Conservation (phyloP, 371 early-diverging fungal genomes). For the Mortierella sp. region DNA sequence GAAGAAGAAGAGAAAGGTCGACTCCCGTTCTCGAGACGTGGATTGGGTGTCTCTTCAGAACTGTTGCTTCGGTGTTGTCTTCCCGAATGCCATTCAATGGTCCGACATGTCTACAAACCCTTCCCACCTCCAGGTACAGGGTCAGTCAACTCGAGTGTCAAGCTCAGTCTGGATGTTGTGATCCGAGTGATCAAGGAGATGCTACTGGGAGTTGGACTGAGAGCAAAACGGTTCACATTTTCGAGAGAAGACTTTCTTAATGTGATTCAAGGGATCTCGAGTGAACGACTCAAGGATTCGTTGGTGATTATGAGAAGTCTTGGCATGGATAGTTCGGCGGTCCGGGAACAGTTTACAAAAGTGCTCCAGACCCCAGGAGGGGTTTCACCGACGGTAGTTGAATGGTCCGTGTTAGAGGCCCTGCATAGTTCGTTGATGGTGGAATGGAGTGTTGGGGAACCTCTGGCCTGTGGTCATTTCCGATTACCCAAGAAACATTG, state of each 20-base stretch:
- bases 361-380: conserved; percentile 29
- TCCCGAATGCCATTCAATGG: conserved; percentile 40
- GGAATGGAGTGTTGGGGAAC: conserved; percentile 1
- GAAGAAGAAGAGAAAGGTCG: not conserved
- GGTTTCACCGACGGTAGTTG: conserved; percentile 17
- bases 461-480: too few relatives aligned
- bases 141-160: not conserved
- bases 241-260: conserved; percentile 25
- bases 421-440: not conserved
- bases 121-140: not conserved
- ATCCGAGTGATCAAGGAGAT: conserved; percentile 15
- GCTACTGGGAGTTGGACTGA: conserved; percentile 23
- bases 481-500: too few relatives aligned
- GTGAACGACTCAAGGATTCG: not conserved
- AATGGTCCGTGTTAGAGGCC: conserved; percentile 4
- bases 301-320: conserved; percentile 18
- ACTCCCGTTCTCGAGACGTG: too few relatives aligned
- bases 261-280: conserved; percentile 19
- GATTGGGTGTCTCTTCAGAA: conserved; percentile 14
- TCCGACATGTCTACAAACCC: conserved; percentile 21
- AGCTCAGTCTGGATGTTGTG: not conserved
- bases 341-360: conserved; percentile 32
- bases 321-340: conserved; percentile 32
- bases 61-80: conserved; percentile 35
- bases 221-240: conserved; percentile 29